Evolutionary conservation across 2,329 filamentous ascomycete species (phyloP).

Genomic region (Colletotrichum chlorophyti): DNA sequence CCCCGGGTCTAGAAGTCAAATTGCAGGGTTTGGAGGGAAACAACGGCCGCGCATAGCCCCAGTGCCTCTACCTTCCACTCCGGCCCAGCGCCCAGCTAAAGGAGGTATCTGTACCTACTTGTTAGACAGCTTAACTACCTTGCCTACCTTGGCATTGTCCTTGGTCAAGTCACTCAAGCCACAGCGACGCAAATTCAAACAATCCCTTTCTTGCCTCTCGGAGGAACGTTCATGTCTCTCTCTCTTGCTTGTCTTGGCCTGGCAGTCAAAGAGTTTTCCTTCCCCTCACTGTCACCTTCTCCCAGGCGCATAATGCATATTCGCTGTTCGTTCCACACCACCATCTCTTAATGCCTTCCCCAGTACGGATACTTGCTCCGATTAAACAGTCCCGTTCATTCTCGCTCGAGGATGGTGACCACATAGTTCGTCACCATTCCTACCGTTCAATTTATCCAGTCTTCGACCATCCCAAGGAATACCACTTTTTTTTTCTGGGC

Average conservation of each 20-base stretch:
- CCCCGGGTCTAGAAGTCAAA: too few relatives aligned
- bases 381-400: slow-evolving; percentile 6
- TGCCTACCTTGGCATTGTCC: not conserved
- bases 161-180: not conserved
- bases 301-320: too few relatives aligned
- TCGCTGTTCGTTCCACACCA: not conserved
- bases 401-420: not conserved
- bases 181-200: not conserved
- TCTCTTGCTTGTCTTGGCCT: not conserved
- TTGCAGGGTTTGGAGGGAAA: not conserved
- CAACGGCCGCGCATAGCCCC: not conserved
- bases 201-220: slow-evolving; percentile 26
- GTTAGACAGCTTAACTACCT: too few relatives aligned
- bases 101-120: too few relatives aligned
- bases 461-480: not conserved
- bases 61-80: too few relatives aligned
- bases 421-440: slow-evolving; percentile 3
- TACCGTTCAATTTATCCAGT: not conserved
- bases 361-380: not conserved
- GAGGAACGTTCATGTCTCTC: slow-evolving; percentile 15
- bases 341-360: not conserved
- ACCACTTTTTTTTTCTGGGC: not conserved
- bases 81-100: too few relatives aligned
- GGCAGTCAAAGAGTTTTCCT: slow-evolving; percentile 4
- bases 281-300: too few relatives aligned